A percentile compares a stretch with the other conserved stretches of the same genome.
Conservation (phyloP, 208 protist genomes). For the Acanthamoeba culbertsoni region DNA sequence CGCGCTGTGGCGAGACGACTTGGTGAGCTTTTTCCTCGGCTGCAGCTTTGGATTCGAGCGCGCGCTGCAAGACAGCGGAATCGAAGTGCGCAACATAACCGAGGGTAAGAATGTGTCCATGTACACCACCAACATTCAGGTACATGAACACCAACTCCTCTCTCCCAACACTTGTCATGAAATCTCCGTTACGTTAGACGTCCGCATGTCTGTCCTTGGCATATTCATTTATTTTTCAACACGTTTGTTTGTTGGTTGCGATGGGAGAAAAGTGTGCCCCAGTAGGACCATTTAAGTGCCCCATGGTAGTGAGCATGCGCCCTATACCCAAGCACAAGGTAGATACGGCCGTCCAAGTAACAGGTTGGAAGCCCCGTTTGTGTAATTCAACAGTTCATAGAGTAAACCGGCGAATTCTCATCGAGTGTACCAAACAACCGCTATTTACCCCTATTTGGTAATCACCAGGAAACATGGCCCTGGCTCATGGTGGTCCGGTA, state of each 20-base stretch:
- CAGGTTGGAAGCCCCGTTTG: no score
- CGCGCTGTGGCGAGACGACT: slow-evolving; percentile 52
- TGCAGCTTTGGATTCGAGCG: slow-evolving; percentile 66
- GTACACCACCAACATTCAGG: slow-evolving; percentile 66
- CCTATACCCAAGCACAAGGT: slow-evolving; percentile 23
- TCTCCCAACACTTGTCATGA: no score
- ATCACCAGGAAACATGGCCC: neutral
- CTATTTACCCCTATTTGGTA: neutral
- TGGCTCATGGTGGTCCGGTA: slow-evolving; percentile 48
- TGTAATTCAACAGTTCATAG: no score
- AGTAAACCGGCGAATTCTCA: no score
- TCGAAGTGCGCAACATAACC: slow-evolving; percentile 65
- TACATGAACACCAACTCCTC: neutral
- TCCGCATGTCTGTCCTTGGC: no score
- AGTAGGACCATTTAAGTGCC: slow-evolving; percentile 23
- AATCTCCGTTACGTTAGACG: no score
- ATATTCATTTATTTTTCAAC: neutral
- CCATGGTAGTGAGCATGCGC: slow-evolving; percentile 56
- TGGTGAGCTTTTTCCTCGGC: slow-evolving; percentile 63
- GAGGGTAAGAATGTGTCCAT: slow-evolving; percentile 66
- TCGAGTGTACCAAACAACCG: neutral
- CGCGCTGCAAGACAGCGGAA: slow-evolving; percentile 37
- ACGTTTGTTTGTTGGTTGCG: neutral
- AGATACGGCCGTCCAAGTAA: neutral
- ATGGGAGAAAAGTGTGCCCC: slow-evolving; percentile 6